Evolutionary conservation across 208 protist species (phyloP), one percentile per base, ranked within the genome.

Genomic region (Wallacemonas collosoma): DNA sequence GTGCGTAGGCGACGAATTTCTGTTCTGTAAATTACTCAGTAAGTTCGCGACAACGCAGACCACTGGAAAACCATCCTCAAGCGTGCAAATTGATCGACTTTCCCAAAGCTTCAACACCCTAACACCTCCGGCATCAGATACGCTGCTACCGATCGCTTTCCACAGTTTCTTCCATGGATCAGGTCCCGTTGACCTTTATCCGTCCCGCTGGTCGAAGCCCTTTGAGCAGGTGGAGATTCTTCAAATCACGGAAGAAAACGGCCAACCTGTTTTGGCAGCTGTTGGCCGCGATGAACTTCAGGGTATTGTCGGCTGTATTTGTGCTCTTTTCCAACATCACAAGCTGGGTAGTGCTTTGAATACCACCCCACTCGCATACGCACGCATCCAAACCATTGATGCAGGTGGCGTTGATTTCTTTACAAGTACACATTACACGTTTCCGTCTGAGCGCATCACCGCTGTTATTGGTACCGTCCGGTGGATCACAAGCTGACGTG

Each of bases 221-320:
- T 89, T 90, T 54, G 76, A 84, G 45, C 88, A 76, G 15, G 75
- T 96, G 26, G 82, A 89, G 26, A 79, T 96, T 41, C 73, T 93
- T n/a, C 44, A 85, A 1, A 57, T 94, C 14, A 89, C 83, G 66
- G 91, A 96, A 43, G 73, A 82, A 15, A 77, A 85, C 48, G 82
- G 80, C 2, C 79, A 89, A 40, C 73, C 85, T 17, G 76, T 83
- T 39, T 69, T 93, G 6, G 68, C 77, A 8, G 51, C 61, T 58
- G 85, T 93, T 40, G 81, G 88, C 14, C 77, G 80, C 44, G 74
- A 87, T 57, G 86, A 81, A n/a, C 72, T 94, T 38, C 63, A 90
- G 55, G 77, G 78, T 12, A 85, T 94, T 54, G 79, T 95, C 50
- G 89, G 89, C 9, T 94, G 91, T 54, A 82, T 96, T 44, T 86